Evolutionary conservation across 2,329 filamentous ascomycete genomes (phyloP), one percentile per base, ranked within the genome.

Genomic region (Phialemoniopsis sp.): DNA sequence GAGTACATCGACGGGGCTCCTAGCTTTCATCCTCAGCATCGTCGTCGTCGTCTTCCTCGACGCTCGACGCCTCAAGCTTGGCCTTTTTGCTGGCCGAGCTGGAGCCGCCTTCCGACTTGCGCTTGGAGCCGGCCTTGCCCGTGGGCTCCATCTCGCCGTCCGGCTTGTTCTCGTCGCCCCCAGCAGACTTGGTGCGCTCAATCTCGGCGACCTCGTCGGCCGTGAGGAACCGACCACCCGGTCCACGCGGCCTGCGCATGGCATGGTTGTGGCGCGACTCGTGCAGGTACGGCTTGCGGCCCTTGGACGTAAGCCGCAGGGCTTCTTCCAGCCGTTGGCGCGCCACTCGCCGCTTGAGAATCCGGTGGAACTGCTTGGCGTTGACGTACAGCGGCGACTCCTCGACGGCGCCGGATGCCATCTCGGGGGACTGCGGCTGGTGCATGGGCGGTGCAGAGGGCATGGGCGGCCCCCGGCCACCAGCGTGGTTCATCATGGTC

Each of bases 211-310:
- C 90, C 61, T 98, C 93, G 41, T 97, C 93, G 2, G 93, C 91
- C 0, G 93, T 98, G 60, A 98, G 68, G 73, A 98, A 98, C 17
- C 93, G 84, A 16, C 93, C 93, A 38, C 93, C 93, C 1, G 93
- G 93, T 13, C 93, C 93, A 58, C 93, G 81, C 19, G 93, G 93
- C 53, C 93, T 76, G 42, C 93, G 82, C 93, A 98, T 98, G 9
- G 93, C 93, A 63, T 98, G 93, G 57, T 97, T 97, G 63, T 98
- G 93, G 56, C 93, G 79, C 18, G 91, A 97, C 60, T 98, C 93
- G 66, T 98, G 93, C 26, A 98, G 75, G 56, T 98, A 98, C 4
- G 93, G 93, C 66, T 96, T 97, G 29, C 93, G 82, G 18, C 91
- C 91, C 66, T 98, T 98, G 9, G 86, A 94, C 0, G 93, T 97